phyloP scores from a whole-genome alignment of 176 grass and related monocot species.

The Stipa capillata region DNA sequence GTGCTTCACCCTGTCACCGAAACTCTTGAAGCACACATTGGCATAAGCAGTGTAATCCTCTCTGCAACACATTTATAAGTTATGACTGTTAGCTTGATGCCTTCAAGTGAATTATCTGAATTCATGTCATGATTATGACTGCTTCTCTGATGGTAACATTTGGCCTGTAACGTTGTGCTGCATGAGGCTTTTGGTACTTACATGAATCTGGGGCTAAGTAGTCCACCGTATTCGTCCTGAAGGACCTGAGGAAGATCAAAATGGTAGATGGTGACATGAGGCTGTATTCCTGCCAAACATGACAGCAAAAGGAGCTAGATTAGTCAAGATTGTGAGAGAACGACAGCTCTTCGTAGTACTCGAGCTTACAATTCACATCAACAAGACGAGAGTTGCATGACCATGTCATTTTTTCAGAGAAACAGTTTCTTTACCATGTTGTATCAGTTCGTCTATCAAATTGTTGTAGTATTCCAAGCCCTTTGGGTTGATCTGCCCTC shows the following conservation, averaged over 20 bases:
- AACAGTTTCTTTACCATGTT: conserved; percentile 25
- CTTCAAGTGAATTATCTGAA: not conserved
- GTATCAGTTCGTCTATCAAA: conserved; percentile 60
- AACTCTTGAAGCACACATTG: conserved; percentile 57
- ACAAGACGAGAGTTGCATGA: not conserved
- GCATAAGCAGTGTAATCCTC: conserved; percentile 64
- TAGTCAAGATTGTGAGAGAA: not conserved
- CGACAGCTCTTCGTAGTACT: not conserved
- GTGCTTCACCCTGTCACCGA: conserved; percentile 65
- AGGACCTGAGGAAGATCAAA: conserved; percentile 70
- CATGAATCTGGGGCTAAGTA: conserved; percentile 55
- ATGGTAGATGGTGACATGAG: conserved; percentile 65
- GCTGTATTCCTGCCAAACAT: conserved; percentile 45
- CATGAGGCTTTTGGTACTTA: not conserved
- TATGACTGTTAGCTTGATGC: too few relatives aligned
- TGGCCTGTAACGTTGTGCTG: not conserved
- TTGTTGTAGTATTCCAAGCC: too few relatives aligned
- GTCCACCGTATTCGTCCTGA: conserved; percentile 49
- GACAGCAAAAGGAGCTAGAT: not conserved
- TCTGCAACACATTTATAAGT: too few relatives aligned
- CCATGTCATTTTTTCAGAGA: not conserved
- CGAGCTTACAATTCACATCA: not conserved
- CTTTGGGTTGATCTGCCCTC: too few relatives aligned
- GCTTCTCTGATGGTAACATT: not conserved
- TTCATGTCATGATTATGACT: not conserved